Base-by-base conservation (phyloP, 225 moss, liverwort and hornwort genomes). In the Antitrichia curtipendula region DNA sequence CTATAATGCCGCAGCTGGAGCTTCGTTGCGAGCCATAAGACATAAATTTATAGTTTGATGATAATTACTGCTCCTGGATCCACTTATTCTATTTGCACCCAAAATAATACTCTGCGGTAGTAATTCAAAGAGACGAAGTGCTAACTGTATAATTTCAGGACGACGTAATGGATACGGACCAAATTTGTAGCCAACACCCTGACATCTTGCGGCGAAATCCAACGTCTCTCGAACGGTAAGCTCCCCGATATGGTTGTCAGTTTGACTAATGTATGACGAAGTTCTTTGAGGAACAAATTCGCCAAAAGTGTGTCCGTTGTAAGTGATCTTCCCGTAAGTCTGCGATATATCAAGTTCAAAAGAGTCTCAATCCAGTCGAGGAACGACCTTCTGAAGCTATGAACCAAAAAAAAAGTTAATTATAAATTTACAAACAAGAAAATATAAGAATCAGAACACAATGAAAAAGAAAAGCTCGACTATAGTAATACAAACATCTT, bases 171-270 rank as follows among this genome's bases (percentile, higher is more conserved):
- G 34, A 34, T 21, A 87, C 87, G 77, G 45, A 95, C 95, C 94
- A 58, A 89, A 84, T 91, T 92, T 97, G 86, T 95, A 93, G 78
- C 97, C 97, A 31, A 92, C 93, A 61, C 97, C 97, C 87, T 97
- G 97, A 82, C 95, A 95, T 82, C 94, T 92, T 58, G 96, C 95
- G 52, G 96, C 93, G 38, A 97, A 97, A 85, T 97, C 97, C 50
- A 97, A 90, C 21, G 97, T 97, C 82, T 97, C 97, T 52, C 97
- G 97, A 54, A 97, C 97, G 16, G 97, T 97, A 41, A 97, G 95
- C 86, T 97, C 97, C 74, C 95, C 97, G 41, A 96, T 97, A 70
- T 97, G 97, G 54, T 92, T 95, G 82, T 97, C 97, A 16, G 89
- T 90, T 91, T 97, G 97, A 65, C 97, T 90, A 32, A 97, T 93